Percentiles rank a stretch among this genome's conserved stretches.
Conservation (phyloP, 176 grass and related monocot genomes). For the Triticum urartu region DNA sequence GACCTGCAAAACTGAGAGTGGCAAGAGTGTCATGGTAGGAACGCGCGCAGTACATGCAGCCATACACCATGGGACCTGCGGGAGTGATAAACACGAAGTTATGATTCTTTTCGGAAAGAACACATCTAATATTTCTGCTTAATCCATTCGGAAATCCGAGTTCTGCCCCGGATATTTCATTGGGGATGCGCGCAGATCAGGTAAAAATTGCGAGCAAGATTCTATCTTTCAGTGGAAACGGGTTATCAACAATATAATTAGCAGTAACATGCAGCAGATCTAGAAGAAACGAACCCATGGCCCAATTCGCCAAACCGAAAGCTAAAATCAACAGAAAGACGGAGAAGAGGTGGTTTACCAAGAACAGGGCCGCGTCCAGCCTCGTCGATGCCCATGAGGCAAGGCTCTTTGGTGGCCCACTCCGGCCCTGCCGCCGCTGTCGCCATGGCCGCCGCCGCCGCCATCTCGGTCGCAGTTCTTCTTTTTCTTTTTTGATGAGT, state of each 20-base stretch:
- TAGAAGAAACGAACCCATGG: neutral
- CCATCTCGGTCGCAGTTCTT: neutral
- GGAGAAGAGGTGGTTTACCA: conserved; percentile 18
- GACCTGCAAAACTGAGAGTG: conserved; percentile 84
- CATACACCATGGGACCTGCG: conserved; percentile 95
- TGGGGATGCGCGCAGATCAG: neutral
- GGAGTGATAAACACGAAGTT: neutral
- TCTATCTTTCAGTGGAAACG: neutral
- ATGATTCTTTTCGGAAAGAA: neutral
- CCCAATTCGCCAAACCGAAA: neutral
- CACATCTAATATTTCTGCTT: neutral
- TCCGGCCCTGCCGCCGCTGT: neutral
- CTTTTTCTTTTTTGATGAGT: no score
- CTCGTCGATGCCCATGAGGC: conserved; percentile 53
- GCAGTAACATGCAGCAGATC: neutral
- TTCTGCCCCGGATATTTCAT: neutral
- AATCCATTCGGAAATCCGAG: neutral
- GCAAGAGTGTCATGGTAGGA: conserved; percentile 78
- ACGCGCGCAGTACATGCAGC: conserved; percentile 75
- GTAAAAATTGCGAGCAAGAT: neutral
- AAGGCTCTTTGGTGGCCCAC: conserved; percentile 44
- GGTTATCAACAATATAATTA: neutral
- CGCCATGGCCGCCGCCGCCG: neutral
- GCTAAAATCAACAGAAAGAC: neutral
- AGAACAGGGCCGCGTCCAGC: conserved; percentile 52